Base-by-base conservation (phyloP, 352 stramenopile genomes). In the Phytopythium boreale region DNA sequence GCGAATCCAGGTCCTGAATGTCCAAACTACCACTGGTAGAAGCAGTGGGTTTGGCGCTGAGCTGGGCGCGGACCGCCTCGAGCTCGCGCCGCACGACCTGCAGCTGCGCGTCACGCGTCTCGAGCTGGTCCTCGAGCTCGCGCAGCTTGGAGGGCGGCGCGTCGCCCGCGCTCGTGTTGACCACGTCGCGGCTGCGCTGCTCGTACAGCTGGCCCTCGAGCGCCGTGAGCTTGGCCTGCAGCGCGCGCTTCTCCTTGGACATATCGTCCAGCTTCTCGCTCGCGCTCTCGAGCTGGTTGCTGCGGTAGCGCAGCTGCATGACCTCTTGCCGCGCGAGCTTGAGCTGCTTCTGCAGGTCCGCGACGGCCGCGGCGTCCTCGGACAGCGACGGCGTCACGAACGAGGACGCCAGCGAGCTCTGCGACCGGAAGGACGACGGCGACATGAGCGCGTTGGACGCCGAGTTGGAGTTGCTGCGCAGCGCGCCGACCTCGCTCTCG, bases 291-390 rank as follows among this genome's bases (percentile, higher is more conserved):
- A 90, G 71, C 62, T 90, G 83, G 57, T 93, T 93, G 44, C 82
- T 92, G 36, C 84, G 84, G 71, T 90, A 93, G 0, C 82, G 84
- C 22, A 93, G 77, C 71, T 92, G 81, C 84, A 93, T 93, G 15
- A 89, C 82, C 56, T 93, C 84, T 50, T 93, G 84, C 36, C 87
- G 84, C 8, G 84, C 79, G 19, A 90, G 58, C 61, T 93, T 93
- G 5, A 93, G 67, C 63, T 92, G 80, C 72, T 93, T 93, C 19
- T 71, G 75, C 14, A 90, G 65, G 27, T 93, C 84, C 0, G 69
- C 67, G 46, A 90, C 44, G 34, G 90, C 80, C 2, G 83, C 71
- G 44, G 46, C 71, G 43, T 83, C 67, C 15, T 29, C 61, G n/a
- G 47, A 26, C 26, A 62, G 71, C 44, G 70, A 62, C 43, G 68